phyloP scores from a whole-genome alignment of 2,329 filamentous ascomycete species.

The Passalora sequoiae region DNA sequence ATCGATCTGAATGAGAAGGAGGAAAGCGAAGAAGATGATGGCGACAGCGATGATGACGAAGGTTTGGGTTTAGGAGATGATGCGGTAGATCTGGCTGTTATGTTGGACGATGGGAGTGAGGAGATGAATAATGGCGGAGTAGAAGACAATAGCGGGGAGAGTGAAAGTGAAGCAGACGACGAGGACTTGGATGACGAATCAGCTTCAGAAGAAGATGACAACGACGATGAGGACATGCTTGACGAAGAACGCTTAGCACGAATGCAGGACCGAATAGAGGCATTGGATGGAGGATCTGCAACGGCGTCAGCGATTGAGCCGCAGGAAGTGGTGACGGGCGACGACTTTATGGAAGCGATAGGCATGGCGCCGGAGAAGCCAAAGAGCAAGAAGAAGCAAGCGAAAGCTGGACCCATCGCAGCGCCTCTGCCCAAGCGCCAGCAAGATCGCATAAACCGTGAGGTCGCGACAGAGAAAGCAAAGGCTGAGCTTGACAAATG shows the following conservation, averaged over 20 bases:
- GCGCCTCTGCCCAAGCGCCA: slow-evolving; percentile 80
- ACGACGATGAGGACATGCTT: slow-evolving; percentile 36
- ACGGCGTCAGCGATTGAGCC: slow-evolving; percentile 22
- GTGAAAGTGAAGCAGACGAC: slow-evolving; percentile 44
- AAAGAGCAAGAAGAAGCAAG: slow-evolving; percentile 43
- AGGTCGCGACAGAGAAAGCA: slow-evolving; percentile 80
- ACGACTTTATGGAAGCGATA: slow-evolving; percentile 62
- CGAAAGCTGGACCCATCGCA: slow-evolving; percentile 48
- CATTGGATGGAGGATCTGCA: slow-evolving; percentile 38
- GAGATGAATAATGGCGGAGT: slow-evolving; percentile 36
- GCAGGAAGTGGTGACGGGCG: slow-evolving; percentile 44
- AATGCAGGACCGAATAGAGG: slow-evolving; percentile 46
- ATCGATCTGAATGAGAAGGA: slow-evolving; percentile 49
- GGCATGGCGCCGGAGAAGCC: slow-evolving; percentile 64
- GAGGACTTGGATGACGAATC: slow-evolving; percentile 51
- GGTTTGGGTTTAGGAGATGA: slow-evolving; percentile 51
- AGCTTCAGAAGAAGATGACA: slow-evolving; percentile 43
- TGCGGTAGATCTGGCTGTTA: slow-evolving; percentile 58
- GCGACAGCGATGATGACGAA: slow-evolving; percentile 49
- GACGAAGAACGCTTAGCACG: slow-evolving; percentile 64
- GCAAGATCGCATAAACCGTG: slow-evolving; percentile 77
- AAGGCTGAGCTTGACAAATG: slow-evolving; percentile 87
- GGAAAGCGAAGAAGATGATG: slow-evolving; percentile 40
- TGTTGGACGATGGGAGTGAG: slow-evolving; percentile 53
- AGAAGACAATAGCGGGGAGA: slow-evolving; percentile 25